phyloP scores from a whole-genome alignment of 129 eudicot species.

The Glebionis coronaria region DNA sequence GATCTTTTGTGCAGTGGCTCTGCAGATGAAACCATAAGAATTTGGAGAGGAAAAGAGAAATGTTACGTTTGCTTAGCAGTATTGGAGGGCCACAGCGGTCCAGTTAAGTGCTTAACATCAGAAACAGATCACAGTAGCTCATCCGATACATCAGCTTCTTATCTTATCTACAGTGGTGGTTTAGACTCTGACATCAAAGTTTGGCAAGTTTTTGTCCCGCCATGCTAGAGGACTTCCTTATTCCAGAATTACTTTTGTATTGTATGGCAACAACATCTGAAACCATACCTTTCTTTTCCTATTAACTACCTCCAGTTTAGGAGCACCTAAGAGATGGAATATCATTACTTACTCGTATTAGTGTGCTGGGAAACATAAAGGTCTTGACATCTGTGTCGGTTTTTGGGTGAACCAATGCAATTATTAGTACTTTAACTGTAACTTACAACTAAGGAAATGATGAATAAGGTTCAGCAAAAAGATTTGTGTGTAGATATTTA shows the following conservation, averaged over 20 bases:
- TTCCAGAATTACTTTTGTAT: not conserved
- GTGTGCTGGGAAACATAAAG: slow-evolving; percentile 2
- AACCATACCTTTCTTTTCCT: not conserved
- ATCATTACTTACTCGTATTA: slow-evolving; percentile 2
- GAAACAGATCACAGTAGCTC: slow-evolving; percentile 31
- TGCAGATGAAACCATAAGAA: slow-evolving; percentile 57
- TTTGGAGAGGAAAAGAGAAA: slow-evolving; percentile 49
- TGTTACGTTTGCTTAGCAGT: slow-evolving; percentile 52
- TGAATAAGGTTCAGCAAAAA: not conserved
- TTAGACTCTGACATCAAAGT: slow-evolving; percentile 54
- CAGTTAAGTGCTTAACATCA: slow-evolving; percentile 55
- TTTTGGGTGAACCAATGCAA: not conserved
- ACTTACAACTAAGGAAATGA: slow-evolving; percentile 4
- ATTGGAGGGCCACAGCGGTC: slow-evolving; percentile 63
- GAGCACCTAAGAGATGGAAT: not conserved
- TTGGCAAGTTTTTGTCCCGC: slow-evolving; percentile 50
- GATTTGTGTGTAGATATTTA: not conserved
- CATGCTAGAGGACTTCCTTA: slow-evolving; percentile 21
- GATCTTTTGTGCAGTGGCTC: slow-evolving; percentile 63
- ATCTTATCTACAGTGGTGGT: slow-evolving; percentile 58
- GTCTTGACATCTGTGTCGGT: not conserved
- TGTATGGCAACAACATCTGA: slow-evolving; percentile 9
- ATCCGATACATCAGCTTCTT: slow-evolving; percentile 39
- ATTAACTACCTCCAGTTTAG: not conserved
- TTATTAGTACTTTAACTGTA: not conserved